Evolutionary conservation across 2,329 filamentous ascomycete genomes (phyloP), one percentile per base, ranked within the genome.

Genomic region (Apiospora koreana): DNA sequence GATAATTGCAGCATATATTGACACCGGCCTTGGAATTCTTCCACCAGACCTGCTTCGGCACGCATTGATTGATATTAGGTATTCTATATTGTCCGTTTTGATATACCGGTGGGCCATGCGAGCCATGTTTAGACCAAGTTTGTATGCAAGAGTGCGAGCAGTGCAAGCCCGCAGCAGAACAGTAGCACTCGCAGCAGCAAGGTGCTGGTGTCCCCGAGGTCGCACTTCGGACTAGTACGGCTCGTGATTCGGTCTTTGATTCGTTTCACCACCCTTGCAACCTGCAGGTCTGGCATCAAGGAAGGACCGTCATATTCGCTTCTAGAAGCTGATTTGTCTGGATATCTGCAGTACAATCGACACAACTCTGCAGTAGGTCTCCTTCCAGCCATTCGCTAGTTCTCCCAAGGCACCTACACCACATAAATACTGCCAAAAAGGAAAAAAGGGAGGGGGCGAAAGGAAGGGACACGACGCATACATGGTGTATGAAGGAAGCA

Each of bases 281-380:
- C 54, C 54, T 62, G 54, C 54, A 38, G 31, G 54, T 62, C 54
- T 62, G 54, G 31, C 54, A 62, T 38, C 54, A 62, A 62, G 54
- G 54, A 62, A 62, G 54, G 18, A 5, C 54, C 54, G 54, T 38
- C 54, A 18, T 38, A 4, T 38, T 38, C 31, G 45, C 31, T 68
- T 71, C 64, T 31, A 71, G 70, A 71, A 68, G 65, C 68, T 71
- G 70, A 71, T 71, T 71, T 71, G 70, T 64, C 54, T 50, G 64
- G n/a, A 31, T 64, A 43, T 45, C 69, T 46, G 66, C 42, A 68
- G 46, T 35, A 4, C 31, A 5, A 1, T 38, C 16, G 23, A 31
- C 48, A 16, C 43, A n/a, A n/a, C 41, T 12, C n/a, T 46, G 43
- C 65, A 12, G 43, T 46, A 31, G 65, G 41, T 3, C n/a, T 31